Evolutionary conservation across 768 basidiomycete genomes (phyloP), one percentile per base, ranked within the genome.

Genomic region (Xerocomellus dryophilus): DNA sequence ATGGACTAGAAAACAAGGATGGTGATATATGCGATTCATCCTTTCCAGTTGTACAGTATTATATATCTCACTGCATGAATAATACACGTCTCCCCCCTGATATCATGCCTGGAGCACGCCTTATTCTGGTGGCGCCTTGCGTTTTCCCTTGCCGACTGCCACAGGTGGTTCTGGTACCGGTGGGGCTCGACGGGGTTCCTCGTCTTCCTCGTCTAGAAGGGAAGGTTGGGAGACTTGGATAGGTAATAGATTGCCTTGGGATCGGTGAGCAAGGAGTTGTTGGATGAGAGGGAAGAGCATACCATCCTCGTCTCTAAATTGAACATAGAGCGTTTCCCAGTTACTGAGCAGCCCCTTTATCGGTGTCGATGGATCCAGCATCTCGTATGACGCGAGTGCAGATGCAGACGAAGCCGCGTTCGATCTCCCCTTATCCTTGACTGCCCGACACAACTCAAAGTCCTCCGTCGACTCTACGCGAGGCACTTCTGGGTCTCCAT

Each of bases 321-420:
- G 85, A 32, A 92, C 63, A 61, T 81, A 90, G 18, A 91, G 56
- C 14, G 70, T 71, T 38, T 90, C 89, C 85, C 88, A 92, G 49
- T 82, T 83, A 2, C 67, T 64, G 47, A 88, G 69, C 4, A 76
- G 71, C 47, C 76, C 77, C 40, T 81, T 82, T 41, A 82, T 75
- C 42, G 81, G 61, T 43, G 66, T 67, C 56, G 67, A 74, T 20
- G 64, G 61, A 15, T 74, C 66, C 49, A 91, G 65, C 2, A 74
- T 64, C 49, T 84, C 81, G 66, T 83, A 89, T 20, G 58, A 54
- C 39, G 47, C 39, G 46, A 73, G 66, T 15, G 47, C 10, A 15
- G 51, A 34, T 7, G 49, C 10, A 35, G 59, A 55, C 18, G 46
- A 51, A 2, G 53, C 43, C 21, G 76, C 76, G 10, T 74, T 80